A percentile compares a stretch with the other conserved stretches of the same genome.
Evolutionary conservation across 2,329 filamentous ascomycete genomes (phyloP).

Genomic region (Leptodontidium sp.): DNA sequence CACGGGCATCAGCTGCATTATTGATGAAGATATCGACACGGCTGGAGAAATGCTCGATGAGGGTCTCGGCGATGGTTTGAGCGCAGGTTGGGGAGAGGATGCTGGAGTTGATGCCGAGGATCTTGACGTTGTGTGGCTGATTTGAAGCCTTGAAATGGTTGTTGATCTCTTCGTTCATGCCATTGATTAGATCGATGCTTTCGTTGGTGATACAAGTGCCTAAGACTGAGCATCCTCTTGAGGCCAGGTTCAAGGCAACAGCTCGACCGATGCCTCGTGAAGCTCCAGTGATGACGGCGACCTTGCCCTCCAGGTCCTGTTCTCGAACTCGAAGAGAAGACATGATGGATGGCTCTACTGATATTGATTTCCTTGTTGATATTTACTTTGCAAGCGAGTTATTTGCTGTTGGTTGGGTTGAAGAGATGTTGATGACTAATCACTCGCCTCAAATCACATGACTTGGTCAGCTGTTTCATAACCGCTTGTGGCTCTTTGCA

Average conservation of each 20-base stretch:
- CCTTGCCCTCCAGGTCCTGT: slow-evolving; percentile 63
- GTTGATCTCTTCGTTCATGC: slow-evolving; percentile 40
- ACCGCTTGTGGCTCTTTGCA: too few relatives aligned
- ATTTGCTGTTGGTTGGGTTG: too few relatives aligned
- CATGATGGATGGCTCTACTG: slow-evolving; percentile 15
- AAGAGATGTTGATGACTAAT: too few relatives aligned
- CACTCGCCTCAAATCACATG: too few relatives aligned
- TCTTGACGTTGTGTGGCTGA: slow-evolving; percentile 27
- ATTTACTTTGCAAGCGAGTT: too few relatives aligned
- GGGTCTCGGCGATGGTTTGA: slow-evolving; percentile 41
- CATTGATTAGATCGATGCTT: slow-evolving; percentile 38
- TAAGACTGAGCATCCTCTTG: slow-evolving; percentile 66
- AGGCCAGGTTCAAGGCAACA: slow-evolving; percentile 72
- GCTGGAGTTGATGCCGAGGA: slow-evolving; percentile 46
- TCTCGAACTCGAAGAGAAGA: slow-evolving; percentile 28
- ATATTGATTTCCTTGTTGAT: not conserved
- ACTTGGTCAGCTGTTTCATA: too few relatives aligned
- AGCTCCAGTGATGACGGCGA: slow-evolving; percentile 72
- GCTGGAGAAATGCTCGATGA: slow-evolving; percentile 39
- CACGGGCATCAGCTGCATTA: slow-evolving; percentile 46
- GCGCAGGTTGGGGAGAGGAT: slow-evolving; percentile 45
- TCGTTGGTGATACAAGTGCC: slow-evolving; percentile 45
- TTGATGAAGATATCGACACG: slow-evolving; percentile 49
- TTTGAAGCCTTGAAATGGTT: slow-evolving; percentile 33
- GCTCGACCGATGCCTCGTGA: slow-evolving; percentile 73